phyloP scores from a whole-genome alignment of 768 basidiomycete genomes.

The Amyloporia xantha region DNA sequence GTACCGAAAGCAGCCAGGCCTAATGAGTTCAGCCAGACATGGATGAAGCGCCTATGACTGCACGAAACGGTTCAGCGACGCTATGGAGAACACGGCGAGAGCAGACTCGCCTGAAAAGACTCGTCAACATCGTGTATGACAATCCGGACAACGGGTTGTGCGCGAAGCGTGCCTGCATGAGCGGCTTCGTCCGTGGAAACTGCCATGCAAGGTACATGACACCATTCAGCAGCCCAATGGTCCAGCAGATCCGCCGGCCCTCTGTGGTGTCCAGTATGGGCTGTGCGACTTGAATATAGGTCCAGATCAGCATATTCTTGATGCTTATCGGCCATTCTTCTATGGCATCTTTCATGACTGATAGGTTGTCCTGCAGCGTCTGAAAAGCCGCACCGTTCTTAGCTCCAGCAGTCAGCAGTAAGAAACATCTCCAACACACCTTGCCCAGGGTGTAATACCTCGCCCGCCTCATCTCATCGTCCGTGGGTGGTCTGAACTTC shows the following conservation, averaged over 20 bases:
- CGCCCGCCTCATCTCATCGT: constrained; percentile 6
- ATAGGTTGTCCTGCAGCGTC: constrained; percentile 44
- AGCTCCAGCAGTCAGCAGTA: too few relatives aligned
- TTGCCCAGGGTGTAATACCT: constrained; percentile 1
- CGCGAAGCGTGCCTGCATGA: constrained; percentile 64
- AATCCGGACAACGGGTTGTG: constrained; percentile 78
- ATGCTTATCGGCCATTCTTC: constrained; percentile 36
- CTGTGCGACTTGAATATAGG: constrained; percentile 52
- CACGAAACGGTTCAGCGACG: neutral
- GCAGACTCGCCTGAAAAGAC: constrained; percentile 56
- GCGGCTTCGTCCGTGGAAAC: constrained; percentile 46
- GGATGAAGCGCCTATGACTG: constrained; percentile 65
- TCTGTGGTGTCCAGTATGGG: constrained; percentile 64
- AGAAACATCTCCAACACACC: neutral
- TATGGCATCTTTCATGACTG: constrained; percentile 67
- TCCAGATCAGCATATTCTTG: constrained; percentile 27
- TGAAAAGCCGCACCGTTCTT: neutral
- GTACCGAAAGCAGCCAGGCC: constrained; percentile 79
- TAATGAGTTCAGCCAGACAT: constrained; percentile 71
- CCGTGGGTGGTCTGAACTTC: neutral
- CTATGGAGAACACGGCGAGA: neutral
- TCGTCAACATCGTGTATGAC: constrained; percentile 74
- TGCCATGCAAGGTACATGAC: constrained; percentile 75
- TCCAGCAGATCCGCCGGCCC: constrained; percentile 67
- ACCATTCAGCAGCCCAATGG: constrained; percentile 63